These are phyloP conservation scores for Mycosphaerella sp. DNA, from an alignment of 2,329 filamentous ascomycete genomes.

Conservation along the genomic window DNA sequence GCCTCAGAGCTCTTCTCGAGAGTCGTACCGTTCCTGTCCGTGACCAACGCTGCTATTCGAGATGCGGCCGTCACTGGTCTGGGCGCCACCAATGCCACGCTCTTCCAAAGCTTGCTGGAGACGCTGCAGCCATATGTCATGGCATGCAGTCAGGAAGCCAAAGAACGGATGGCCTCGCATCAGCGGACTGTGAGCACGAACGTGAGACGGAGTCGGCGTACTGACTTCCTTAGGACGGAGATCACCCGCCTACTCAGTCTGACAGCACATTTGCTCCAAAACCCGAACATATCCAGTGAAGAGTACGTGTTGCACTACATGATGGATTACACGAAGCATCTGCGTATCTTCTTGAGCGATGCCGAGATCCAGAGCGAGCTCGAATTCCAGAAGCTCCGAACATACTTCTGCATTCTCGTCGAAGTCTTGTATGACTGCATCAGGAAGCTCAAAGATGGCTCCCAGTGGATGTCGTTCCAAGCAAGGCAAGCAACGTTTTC, in stretches of 20 bases:
- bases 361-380: slow-evolving; percentile 90
- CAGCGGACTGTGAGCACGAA: slow-evolving; percentile 71
- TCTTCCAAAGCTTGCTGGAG: slow-evolving; percentile 85
- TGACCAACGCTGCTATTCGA: slow-evolving; percentile 70
- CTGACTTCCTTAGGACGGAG: slow-evolving; percentile 82
- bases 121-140: slow-evolving; percentile 81
- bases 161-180: slow-evolving; percentile 66
- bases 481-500: slow-evolving; percentile 91
- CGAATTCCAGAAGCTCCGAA: slow-evolving; percentile 84
- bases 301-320: slow-evolving; percentile 80
- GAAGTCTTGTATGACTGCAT: slow-evolving; percentile 91
- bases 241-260: slow-evolving; percentile 95
- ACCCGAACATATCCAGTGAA: slow-evolving; percentile 71
- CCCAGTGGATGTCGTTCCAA: slow-evolving; percentile 96
- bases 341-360: slow-evolving; percentile 92
- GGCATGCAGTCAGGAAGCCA: slow-evolving; percentile 81
- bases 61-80: slow-evolving; percentile 87
- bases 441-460: slow-evolving; percentile 74
- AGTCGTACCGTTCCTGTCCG: slow-evolving; percentile 78
- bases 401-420: slow-evolving; percentile 89
- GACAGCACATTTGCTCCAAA: slow-evolving; percentile 77
- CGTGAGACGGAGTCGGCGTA: slow-evolving; percentile 72
- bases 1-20: slow-evolving; percentile 86
- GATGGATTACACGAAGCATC: slow-evolving; percentile 80
- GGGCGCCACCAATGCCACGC: slow-evolving; percentile 89